Evolutionary conservation across 2,329 filamentous ascomycete species (phyloP).

Genomic region (Exophiala calicioides): DNA sequence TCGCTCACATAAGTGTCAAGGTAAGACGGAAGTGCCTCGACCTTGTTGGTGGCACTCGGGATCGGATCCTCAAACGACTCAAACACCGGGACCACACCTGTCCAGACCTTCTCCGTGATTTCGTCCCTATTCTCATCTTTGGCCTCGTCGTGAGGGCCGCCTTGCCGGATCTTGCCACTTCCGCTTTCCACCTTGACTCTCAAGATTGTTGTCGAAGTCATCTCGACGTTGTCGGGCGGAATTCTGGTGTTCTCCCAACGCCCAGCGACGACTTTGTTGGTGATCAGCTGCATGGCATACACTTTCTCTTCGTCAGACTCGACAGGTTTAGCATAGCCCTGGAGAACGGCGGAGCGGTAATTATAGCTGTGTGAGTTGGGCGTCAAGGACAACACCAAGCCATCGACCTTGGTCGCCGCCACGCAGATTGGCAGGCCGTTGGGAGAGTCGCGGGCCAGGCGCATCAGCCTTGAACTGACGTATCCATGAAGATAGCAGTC

Average conservation of each 20-base stretch:
- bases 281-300: constrained; percentile 77
- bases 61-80: constrained; percentile 65
- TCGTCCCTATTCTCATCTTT: constrained; percentile 55
- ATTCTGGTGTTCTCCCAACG: constrained; percentile 70
- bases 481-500: constrained; percentile 85
- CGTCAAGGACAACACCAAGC: constrained; percentile 75
- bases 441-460: constrained; percentile 53
- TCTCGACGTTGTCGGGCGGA: constrained; percentile 71
- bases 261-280: constrained; percentile 67
- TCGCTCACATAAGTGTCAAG: constrained; percentile 56
- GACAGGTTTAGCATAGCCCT: constrained; percentile 71
- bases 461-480: constrained; percentile 75
- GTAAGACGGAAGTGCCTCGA: constrained; percentile 62
- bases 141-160: constrained; percentile 63
- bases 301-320: constrained; percentile 68
- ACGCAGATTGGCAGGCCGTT: constrained; percentile 70
- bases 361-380: constrained; percentile 83
- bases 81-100: constrained; percentile 65
- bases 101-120: constrained; percentile 56
- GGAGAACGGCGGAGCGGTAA: constrained; percentile 77
- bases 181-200: constrained; percentile 68
- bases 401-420: constrained; percentile 73
- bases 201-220: constrained; percentile 73
- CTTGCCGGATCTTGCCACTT: constrained; percentile 72
- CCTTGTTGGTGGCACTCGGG: constrained; percentile 59